A percentile compares a stretch with the other conserved stretches of the same genome.
Conservation (phyloP, 441 rosid genomes). For the Iberis amara region DNA sequence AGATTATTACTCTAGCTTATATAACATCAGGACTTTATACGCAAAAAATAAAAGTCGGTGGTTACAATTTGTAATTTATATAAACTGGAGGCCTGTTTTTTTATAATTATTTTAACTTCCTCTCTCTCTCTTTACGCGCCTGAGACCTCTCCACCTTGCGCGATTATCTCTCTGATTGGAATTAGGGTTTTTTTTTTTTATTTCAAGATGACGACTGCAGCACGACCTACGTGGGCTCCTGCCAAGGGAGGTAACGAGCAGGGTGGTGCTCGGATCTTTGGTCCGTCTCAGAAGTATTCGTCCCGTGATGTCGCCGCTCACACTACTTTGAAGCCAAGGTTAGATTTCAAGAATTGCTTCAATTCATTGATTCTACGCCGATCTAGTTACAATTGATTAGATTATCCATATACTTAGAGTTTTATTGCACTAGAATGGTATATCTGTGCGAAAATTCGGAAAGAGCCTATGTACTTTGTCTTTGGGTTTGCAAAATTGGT, state of each 20-base stretch:
- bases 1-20: too few relatives aligned
- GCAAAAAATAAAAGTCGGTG: too few relatives aligned
- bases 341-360: not conserved
- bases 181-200: slow-evolving; percentile 17
- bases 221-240: slow-evolving; percentile 98
- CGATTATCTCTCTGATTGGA: slow-evolving; percentile 10
- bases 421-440: too few relatives aligned
- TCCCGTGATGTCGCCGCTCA: slow-evolving; percentile 92
- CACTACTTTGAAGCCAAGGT: slow-evolving; percentile 81
- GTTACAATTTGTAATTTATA: too few relatives aligned
- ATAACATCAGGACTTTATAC: too few relatives aligned
- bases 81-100: too few relatives aligned
- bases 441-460: too few relatives aligned
- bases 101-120: too few relatives aligned
- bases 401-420: too few relatives aligned
- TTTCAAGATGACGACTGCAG: slow-evolving; percentile 75
- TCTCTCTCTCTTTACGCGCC: too few relatives aligned
- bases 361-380: not conserved
- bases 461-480: not conserved
- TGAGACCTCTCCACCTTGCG: too few relatives aligned
- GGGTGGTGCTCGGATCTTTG: slow-evolving; percentile 90
- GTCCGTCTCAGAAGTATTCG: slow-evolving; percentile 92
- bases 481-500: too few relatives aligned
- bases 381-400: slow-evolving; percentile 17
- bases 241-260: slow-evolving; percentile 98